phyloP scores from a whole-genome alignment of 2,329 filamentous ascomycete genomes.

The Pseudopithomyces maydicus region DNA sequence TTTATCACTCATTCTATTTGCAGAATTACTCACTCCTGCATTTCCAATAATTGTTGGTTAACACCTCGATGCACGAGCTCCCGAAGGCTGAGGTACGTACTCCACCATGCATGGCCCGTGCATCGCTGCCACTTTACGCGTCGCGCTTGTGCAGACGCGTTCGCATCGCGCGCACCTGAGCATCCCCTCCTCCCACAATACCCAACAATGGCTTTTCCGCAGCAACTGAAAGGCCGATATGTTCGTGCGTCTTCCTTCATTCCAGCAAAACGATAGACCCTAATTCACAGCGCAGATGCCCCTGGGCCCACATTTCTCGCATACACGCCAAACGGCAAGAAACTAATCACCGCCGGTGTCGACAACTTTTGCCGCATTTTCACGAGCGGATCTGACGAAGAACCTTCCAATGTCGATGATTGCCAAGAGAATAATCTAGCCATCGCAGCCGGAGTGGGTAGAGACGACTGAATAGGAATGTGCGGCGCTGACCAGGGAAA shows the following conservation, averaged over 20 bases:
- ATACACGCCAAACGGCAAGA: slow-evolving; percentile 87
- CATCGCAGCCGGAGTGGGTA: slow-evolving; percentile 69
- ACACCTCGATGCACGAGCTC: neutral
- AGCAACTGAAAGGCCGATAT: slow-evolving; percentile 34
- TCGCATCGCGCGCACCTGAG: slow-evolving; percentile 2
- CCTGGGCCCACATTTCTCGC: slow-evolving; percentile 84
- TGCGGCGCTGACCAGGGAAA: slow-evolving; percentile 19
- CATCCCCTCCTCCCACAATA: neutral
- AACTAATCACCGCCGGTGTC: slow-evolving; percentile 86
- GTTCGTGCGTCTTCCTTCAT: slow-evolving; percentile 30
- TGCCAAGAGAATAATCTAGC: slow-evolving; percentile 84
- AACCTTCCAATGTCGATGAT: slow-evolving; percentile 91
- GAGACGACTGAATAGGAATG: neutral
- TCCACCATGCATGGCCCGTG: neutral
- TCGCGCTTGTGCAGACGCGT: slow-evolving; percentile 8
- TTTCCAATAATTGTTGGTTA: neutral
- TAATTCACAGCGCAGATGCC: slow-evolving; percentile 64
- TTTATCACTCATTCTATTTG: too few species aligned
- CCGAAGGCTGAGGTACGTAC: neutral
- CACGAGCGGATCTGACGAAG: slow-evolving; percentile 87
- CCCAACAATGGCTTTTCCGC: slow-evolving; percentile 20
- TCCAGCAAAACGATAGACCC: slow-evolving; percentile 4
- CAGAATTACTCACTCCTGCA: too few species aligned
- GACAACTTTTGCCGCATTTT: slow-evolving; percentile 95
- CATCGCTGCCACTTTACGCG: slow-evolving; percentile 13